Base-by-base conservation (phyloP, 2,329 filamentous ascomycete genomes). In the Tolypocladium guangdongense region DNA sequence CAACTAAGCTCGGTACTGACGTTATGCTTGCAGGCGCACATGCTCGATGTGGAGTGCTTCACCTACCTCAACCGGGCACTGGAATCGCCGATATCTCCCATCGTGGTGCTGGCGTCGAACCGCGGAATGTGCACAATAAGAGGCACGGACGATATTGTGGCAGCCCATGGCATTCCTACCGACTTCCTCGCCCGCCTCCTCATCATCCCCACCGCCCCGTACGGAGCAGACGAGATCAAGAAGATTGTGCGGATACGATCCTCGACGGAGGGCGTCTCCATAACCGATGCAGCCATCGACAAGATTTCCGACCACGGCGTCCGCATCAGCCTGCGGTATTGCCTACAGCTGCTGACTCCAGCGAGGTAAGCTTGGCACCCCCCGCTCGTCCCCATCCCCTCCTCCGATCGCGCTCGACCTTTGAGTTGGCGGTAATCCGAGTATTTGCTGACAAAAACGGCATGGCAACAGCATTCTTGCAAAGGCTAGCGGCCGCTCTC, bases 31-130 rank as follows among this genome's bases (percentile, higher is more conserved):
- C 61, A 95, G 90, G 92, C 95, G 56, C 92, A 99, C 76, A 99
- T 99, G 93, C 90, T 99, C 63, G 93, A 99, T 70, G 87, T 99
- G 62, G 93, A 99, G 76, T 95, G 91, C 77, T 99, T 97, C 75
- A 97, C 93, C 61, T 99, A 96, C 74, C 84, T 99, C 66, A 97
- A 97, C 78, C 88, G 91, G 66, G 93, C 93, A n/a, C 81, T 99
- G 61, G 93, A 99, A 78, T 91, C 89, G 53, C 82, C 85, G 60
- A 95, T 99, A 65, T 92, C 92, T 2, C 93, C 93, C 54, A 96
- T 99, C 65, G 93, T 99, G 57, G 93, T 99, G 60, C 85, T 99
- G 56, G 93, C 93, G 55, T 97, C 93, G 43, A 99, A 99, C 76
- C 87, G 93, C 64, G 93, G 93, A 69, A 86, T 91, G 77, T 92